Conservation (phyloP, 208 protist species). For the Crithidia thermophila region DNA sequence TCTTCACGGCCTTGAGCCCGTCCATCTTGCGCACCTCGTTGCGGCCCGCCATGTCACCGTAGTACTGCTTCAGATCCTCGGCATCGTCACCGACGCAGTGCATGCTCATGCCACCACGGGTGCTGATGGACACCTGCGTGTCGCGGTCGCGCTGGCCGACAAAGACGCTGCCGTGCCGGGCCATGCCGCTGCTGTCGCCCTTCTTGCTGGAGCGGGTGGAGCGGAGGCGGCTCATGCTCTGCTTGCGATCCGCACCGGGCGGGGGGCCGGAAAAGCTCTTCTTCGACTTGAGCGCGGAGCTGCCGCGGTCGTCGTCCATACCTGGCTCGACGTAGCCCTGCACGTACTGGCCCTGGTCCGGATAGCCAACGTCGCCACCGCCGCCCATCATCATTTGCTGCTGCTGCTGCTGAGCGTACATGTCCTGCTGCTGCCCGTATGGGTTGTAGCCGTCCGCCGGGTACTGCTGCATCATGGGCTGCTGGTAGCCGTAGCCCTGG, state of each 20-base stretch:
- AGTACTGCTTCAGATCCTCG: constrained; percentile 55
- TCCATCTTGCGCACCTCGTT: constrained; percentile 38
- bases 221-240: constrained; percentile 32
- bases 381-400: constrained; percentile 13
- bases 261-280: constrained; percentile 48
- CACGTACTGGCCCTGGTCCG: constrained; percentile 5
- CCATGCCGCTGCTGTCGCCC: constrained; percentile 32
- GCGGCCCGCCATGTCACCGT: constrained; percentile 72
- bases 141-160: constrained; percentile 40
- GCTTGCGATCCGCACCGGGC: constrained; percentile 29
- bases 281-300: constrained; percentile 24
- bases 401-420: constrained; percentile 24
- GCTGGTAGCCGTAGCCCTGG: constrained; percentile 20
- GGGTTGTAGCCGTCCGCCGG: constrained; percentile 15
- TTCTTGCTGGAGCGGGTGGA: constrained; percentile 28
- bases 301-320: background rate
- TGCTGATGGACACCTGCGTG: constrained; percentile 55
- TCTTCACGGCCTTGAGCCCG: constrained; percentile 48
- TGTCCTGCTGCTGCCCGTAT: constrained; percentile 15
- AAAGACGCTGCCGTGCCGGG: constrained; percentile 57
- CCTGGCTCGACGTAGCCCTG: constrained; percentile 8
- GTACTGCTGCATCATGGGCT: constrained; percentile 21
- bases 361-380: constrained; percentile 3
- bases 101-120: constrained; percentile 39
- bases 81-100: constrained; percentile 32